Evolutionary conservation across 768 basidiomycete genomes (phyloP), one percentile per base, ranked within the genome.

Genomic region (Boletales sp.): DNA sequence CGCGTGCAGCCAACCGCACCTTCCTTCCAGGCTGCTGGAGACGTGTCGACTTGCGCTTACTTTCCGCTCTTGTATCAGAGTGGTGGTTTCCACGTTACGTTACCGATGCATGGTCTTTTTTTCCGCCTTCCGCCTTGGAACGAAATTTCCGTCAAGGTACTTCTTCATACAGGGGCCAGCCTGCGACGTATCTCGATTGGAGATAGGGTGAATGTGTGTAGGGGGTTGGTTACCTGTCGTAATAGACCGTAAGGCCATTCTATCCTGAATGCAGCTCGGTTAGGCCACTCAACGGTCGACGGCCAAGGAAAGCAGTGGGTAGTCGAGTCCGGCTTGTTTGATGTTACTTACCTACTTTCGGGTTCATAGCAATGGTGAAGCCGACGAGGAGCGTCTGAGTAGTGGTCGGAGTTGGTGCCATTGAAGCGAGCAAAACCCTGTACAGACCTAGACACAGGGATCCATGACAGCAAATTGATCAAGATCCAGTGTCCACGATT

Each of bases 11-110:
- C 42, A 41, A 25, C 53, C 47, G 13, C 15, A 35, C 41, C 43
- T 36, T 19, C 31, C 51, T 48, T 54, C 44, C 48, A 45, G 45
- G 43, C 43, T 51, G 55, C 40, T 47, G 43, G 47, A 43, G 45
- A 50, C 48, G 43, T 47, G 41, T 53, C 41, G 48, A 48, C 40
- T 21, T n/a, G 35, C 39, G 25, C 48, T 49, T 44, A 47, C 44
- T 61, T 58, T 64, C 62, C 59, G 54, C 63, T 17, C 41, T 41
- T 49, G 55, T 32, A 47, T 51, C 46, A 48, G 41, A 38, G 35
- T 42, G 50, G 35, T 17, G 38, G 43, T 51, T 59, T 63, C 61
- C 57, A 61, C 51, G 54, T 63, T 63, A 65, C 61, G 61, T 63
- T 54, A 65, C 51, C 48, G 7, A 45, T 44, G 31, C 38, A 34